These are phyloP conservation scores for Mycosphaerella sp. DNA, from an alignment of 2,329 filamentous ascomycete genomes.

Conservation along the genomic window DNA sequence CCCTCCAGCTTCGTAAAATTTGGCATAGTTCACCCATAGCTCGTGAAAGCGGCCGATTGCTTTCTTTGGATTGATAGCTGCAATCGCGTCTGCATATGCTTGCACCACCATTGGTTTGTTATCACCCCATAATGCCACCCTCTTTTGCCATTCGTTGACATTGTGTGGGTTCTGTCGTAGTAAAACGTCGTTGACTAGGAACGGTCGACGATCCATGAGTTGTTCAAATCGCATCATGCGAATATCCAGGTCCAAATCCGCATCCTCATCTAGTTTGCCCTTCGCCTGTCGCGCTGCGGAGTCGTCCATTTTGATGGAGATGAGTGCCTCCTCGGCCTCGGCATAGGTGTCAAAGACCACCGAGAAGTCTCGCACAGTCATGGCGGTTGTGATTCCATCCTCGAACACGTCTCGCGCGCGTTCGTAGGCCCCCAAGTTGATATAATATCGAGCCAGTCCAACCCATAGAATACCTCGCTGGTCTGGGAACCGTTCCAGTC, in stretches of 20 bases:
- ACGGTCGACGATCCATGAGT: constrained; percentile 92
- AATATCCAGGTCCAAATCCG: constrained; percentile 91
- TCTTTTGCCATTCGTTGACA: constrained; percentile 94
- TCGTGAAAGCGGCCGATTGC: constrained; percentile 90
- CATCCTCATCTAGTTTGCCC: constrained; percentile 68
- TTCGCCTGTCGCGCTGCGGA: constrained; percentile 75
- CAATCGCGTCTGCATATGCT: constrained; percentile 91
- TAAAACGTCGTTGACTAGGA: constrained; percentile 92
- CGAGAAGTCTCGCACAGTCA: constrained; percentile 97
- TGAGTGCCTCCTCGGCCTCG: constrained; percentile 95
- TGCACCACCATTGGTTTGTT: constrained; percentile 88
- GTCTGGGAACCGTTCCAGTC: constrained; percentile 83
- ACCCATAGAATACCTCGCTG: constrained; percentile 94
- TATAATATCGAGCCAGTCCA: constrained; percentile 93
- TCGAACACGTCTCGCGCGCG: constrained; percentile 89
- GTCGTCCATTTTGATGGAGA: constrained; percentile 82
- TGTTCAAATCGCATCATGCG: constrained; percentile 98
- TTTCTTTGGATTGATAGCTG: constrained; percentile 88
- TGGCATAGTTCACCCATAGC: constrained; percentile 93
- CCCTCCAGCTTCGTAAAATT: constrained; percentile 86
- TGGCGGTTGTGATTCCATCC: constrained; percentile 93
- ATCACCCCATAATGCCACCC: constrained; percentile 89
- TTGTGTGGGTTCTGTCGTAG: constrained; percentile 94
- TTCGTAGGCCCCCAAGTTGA: constrained; percentile 86
- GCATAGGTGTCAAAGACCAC: constrained; percentile 94